Percentiles rank a stretch among this genome's conserved stretches.
phyloP scores from a whole-genome alignment of 2,329 filamentous ascomycete genomes.

The Sclerotinia glacialis region DNA sequence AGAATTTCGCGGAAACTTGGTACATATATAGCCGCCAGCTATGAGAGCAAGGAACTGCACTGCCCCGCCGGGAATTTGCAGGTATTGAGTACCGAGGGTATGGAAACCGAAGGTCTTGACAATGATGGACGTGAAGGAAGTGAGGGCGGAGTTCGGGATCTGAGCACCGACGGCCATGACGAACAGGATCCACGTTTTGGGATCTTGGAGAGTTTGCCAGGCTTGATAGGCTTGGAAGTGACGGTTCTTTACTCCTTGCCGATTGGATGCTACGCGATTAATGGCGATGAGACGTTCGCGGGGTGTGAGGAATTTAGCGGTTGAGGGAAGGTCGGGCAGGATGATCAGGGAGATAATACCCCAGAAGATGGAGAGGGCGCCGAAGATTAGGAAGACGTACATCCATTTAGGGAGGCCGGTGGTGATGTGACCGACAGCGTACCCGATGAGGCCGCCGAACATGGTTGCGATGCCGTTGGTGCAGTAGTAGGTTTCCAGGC shows the following conservation, averaged over 20 bases:
- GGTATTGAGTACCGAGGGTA: conserved; percentile 52
- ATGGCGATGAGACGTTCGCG: conserved; percentile 56
- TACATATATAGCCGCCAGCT: conserved; percentile 50
- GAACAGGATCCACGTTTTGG: conserved; percentile 60
- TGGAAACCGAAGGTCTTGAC: conserved; percentile 39
- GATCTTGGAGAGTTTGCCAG: conserved; percentile 49
- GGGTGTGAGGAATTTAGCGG: conserved; percentile 57
- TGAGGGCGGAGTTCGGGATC: conserved; percentile 55
- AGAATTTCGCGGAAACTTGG: conserved; percentile 49
- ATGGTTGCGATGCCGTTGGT: conserved; percentile 43
- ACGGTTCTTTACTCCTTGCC: conserved; percentile 53
- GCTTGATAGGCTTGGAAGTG: conserved; percentile 49
- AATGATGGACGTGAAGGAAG: conserved; percentile 44
- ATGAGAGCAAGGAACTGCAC: conserved; percentile 55
- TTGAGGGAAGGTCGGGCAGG: conserved; percentile 61
- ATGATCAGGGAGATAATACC: conserved; percentile 54
- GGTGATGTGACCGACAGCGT: conserved; percentile 56
- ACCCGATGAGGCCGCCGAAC: conserved; percentile 50
- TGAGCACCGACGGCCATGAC: conserved; percentile 51
- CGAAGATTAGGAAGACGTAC: conserved; percentile 59
- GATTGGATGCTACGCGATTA: conserved; percentile 51
- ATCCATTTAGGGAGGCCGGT: conserved; percentile 51
- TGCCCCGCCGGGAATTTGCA: conserved; percentile 59
- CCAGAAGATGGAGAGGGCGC: conserved; percentile 53
- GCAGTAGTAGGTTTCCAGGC: conserved; percentile 43